Evolutionary conservation across 129 eudicot species (phyloP).

Genomic region (Chrysanthemum seticuspe): DNA sequence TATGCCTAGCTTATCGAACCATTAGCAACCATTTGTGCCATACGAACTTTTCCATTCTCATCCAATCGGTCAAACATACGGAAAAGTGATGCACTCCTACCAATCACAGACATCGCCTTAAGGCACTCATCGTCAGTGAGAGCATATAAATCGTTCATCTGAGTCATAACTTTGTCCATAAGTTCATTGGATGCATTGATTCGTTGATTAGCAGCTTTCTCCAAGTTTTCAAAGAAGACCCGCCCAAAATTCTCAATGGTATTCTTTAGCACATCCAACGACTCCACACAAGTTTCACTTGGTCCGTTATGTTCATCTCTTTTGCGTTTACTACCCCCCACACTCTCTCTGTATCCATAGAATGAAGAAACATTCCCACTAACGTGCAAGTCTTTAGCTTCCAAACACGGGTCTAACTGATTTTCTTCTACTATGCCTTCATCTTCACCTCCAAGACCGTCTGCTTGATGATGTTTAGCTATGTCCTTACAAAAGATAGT

Average conservation of each 20-base stretch:
- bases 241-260: too few species aligned
- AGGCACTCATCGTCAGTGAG: slow-evolving; percentile 1
- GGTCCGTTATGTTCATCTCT: not conserved
- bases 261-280: not conserved
- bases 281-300: not conserved
- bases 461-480: not conserved
- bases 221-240: too few species aligned
- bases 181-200: not conserved
- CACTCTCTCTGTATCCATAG: not conserved
- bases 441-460: not conserved
- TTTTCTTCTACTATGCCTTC: slow-evolving; percentile 6
- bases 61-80: slow-evolving; percentile 8
- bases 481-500: not conserved
- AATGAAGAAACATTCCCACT: not conserved
- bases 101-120: slow-evolving; percentile 15
- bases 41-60: not conserved
- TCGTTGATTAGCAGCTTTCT: not conserved
- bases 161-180: not conserved
- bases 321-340: not conserved
- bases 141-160: slow-evolving; percentile 1
- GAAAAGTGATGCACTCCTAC: slow-evolving; percentile 7
- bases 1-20: slow-evolving; percentile 14
- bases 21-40: slow-evolving; percentile 16
- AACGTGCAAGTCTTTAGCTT: not conserved
- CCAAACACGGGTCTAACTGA: not conserved